These are phyloP conservation scores for Plasmodium inui DNA, from an alignment of 169 alveolate species.

Conservation along the genomic window DNA sequence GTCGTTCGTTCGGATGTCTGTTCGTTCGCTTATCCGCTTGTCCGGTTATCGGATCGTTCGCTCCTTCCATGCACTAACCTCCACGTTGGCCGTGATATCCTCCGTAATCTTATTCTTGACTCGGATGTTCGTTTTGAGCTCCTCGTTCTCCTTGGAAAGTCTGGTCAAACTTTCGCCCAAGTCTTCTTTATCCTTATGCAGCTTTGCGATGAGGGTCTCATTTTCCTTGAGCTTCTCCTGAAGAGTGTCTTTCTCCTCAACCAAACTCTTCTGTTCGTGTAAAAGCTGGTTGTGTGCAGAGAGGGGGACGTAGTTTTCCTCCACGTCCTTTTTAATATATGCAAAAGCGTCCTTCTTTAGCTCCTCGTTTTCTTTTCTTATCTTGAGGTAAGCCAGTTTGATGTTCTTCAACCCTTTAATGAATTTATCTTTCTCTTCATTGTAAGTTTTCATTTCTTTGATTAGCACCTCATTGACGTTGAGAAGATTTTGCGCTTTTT, in stretches of 20 bases:
- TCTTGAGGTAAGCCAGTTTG: slow-evolving; percentile 53
- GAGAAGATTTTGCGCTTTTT: slow-evolving; percentile 44
- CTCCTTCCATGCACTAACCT: slow-evolving; percentile 6
- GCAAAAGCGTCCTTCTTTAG: slow-evolving; percentile 32
- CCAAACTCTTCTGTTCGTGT: slow-evolving; percentile 30
- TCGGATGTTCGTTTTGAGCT: slow-evolving; percentile 41
- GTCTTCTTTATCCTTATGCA: slow-evolving; percentile 19
- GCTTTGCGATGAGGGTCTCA: neutral
- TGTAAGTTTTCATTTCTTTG: slow-evolving; percentile 57
- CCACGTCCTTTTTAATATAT: slow-evolving; percentile 54
- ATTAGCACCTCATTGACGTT: slow-evolving; percentile 47
- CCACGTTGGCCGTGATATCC: slow-evolving; percentile 30
- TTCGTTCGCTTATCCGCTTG: neutral
- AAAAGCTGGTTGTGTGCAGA: slow-evolving; percentile 27
- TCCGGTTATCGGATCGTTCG: no score
- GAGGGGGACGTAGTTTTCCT: slow-evolving; percentile 51
- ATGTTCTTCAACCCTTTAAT: slow-evolving; percentile 65
- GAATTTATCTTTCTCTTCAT: slow-evolving; percentile 43
- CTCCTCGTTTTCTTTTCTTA: slow-evolving; percentile 57
- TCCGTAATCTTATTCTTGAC: slow-evolving; percentile 65
- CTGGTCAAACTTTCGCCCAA: neutral
- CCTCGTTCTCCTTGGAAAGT: slow-evolving; percentile 39
- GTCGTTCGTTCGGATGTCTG: no score
- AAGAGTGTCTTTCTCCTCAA: slow-evolving; percentile 34
- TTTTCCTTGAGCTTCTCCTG: slow-evolving; percentile 22